Conservation (phyloP, 1,139 yeast species). For the Taiozyma sp. region DNA sequence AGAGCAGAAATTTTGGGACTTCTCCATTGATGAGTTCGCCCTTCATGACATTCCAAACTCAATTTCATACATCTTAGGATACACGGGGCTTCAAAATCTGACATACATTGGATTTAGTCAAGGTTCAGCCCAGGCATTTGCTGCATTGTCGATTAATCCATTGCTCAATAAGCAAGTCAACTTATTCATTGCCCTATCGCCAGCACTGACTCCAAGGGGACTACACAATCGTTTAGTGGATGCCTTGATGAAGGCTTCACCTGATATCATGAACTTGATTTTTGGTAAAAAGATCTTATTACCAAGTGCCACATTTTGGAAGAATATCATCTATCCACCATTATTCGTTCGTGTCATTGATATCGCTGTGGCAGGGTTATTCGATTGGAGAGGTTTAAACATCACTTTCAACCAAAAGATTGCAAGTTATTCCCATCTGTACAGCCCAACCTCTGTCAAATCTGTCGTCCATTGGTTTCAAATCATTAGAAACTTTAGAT, state of each 20-base stretch:
- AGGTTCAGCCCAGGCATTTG: constrained; percentile 86
- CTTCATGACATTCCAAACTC: constrained; percentile 69
- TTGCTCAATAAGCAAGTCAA: constrained; percentile 65
- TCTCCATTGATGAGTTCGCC: constrained; percentile 73
- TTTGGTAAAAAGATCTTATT: constrained; percentile 74
- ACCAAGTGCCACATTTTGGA: constrained; percentile 83
- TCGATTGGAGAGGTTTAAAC: constrained; percentile 74
- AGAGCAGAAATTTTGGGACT: constrained; percentile 69
- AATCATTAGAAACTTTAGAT: constrained; percentile 71
- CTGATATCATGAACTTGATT: constrained; percentile 64
- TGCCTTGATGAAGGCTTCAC: constrained; percentile 73
- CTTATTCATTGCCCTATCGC: constrained; percentile 77
- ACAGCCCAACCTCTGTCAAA: constrained; percentile 88
- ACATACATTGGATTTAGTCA: constrained; percentile 81
- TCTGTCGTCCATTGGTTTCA: constrained; percentile 97
- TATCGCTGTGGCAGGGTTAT: constrained; percentile 56
- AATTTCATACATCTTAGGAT: constrained; percentile 48
- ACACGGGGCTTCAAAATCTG: constrained; percentile 36
- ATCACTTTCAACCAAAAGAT: constrained; percentile 70
- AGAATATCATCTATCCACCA: constrained; percentile 76
- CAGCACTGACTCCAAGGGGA: constrained; percentile 93
- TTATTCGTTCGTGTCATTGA: constrained; percentile 74
- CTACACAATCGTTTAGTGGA: constrained; percentile 73
- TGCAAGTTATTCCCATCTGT: constrained; percentile 76
- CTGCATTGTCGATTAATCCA: constrained; percentile 68